Percentiles rank a stretch among this genome's conserved stretches.
Conservation (phyloP, 139 green algal species). For the Volvox reticuliferus region DNA sequence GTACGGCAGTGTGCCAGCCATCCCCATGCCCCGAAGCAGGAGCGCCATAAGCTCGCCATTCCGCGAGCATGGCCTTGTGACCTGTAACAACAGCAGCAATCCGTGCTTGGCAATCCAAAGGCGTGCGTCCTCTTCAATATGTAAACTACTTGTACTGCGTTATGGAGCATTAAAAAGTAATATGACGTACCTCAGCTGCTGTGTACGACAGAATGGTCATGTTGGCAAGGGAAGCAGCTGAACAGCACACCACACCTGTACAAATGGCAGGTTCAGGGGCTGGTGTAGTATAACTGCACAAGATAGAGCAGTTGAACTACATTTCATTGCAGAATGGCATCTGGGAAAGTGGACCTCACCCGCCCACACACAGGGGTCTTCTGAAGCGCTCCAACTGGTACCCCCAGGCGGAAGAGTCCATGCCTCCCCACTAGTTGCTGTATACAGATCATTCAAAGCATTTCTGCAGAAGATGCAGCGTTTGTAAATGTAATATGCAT, state of each 20-base stretch:
- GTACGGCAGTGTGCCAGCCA: neutral
- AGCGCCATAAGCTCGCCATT: neutral
- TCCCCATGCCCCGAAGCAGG: neutral
- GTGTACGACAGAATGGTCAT: neutral
- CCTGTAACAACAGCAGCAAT: neutral
- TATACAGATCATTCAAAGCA: neutral
- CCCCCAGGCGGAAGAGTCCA: neutral
- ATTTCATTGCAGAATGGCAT: too few species aligned
- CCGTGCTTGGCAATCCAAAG: too few species aligned
- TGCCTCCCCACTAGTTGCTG: neutral
- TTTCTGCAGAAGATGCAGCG: neutral
- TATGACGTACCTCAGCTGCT: neutral
- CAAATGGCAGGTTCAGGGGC: too few species aligned
- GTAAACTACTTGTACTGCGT: too few species aligned
- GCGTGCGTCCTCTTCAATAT: too few species aligned
- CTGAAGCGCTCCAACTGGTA: neutral
- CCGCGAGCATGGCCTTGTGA: constrained; percentile 2
- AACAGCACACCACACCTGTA: neutral
- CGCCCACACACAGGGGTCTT: neutral
- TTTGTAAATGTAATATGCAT: too few species aligned
- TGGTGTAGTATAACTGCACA: too few species aligned
- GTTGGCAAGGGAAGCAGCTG: neutral
- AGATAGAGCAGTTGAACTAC: too few species aligned
- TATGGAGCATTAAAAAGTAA: neutral
- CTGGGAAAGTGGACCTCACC: neutral